These are phyloP conservation scores for Phyllosticta paracitricarpa DNA, from an alignment of 2,329 filamentous ascomycete genomes.

Conservation along the genomic window DNA sequence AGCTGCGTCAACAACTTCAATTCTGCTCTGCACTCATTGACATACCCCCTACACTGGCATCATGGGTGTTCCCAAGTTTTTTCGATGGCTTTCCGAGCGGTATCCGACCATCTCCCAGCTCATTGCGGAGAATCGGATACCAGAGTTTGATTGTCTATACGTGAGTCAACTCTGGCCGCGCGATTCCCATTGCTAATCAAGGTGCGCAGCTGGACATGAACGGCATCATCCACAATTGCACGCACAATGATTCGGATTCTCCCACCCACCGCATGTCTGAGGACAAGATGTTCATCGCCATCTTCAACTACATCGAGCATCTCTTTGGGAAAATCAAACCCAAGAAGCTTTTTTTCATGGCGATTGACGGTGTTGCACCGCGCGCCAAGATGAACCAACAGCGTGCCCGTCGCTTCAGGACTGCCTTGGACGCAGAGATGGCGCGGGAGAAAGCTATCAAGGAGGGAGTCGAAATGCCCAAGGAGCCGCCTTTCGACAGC, in stretches of 20 bases:
- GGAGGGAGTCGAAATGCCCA: slow-evolving; percentile 85
- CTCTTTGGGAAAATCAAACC: slow-evolving; percentile 98
- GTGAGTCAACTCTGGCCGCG: slow-evolving; percentile 32
- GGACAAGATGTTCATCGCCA: slow-evolving; percentile 98
- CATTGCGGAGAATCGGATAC: slow-evolving; percentile 97
- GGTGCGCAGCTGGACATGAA: slow-evolving; percentile 78
- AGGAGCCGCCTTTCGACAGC: slow-evolving; percentile 93
- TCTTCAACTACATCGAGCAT: slow-evolving; percentile 99
- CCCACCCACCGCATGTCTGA: slow-evolving; percentile 87
- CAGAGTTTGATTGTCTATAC: slow-evolving; percentile 97
- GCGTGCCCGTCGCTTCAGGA: slow-evolving; percentile 86
- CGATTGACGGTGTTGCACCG: slow-evolving; percentile 93
- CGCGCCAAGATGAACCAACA: slow-evolving; percentile 99
- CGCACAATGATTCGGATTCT: slow-evolving; percentile 90
- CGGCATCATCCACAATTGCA: slow-evolving; percentile 99
- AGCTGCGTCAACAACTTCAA: neutral
- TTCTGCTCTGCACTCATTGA: neutral
- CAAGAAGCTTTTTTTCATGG: slow-evolving; percentile 98
- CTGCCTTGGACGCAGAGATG: slow-evolving; percentile 79
- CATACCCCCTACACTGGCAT: slow-evolving; percentile 16
- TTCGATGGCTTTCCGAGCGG: slow-evolving; percentile 97
- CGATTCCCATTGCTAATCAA: neutral
- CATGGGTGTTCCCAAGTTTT: slow-evolving; percentile 82
- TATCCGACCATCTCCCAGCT: slow-evolving; percentile 98
- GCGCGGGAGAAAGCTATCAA: slow-evolving; percentile 85